Evolutionary conservation across 1,284 basidiomycete species (phyloP), one percentile per base, ranked within the genome.

Genomic region (Pseudozyma flocculosa): DNA sequence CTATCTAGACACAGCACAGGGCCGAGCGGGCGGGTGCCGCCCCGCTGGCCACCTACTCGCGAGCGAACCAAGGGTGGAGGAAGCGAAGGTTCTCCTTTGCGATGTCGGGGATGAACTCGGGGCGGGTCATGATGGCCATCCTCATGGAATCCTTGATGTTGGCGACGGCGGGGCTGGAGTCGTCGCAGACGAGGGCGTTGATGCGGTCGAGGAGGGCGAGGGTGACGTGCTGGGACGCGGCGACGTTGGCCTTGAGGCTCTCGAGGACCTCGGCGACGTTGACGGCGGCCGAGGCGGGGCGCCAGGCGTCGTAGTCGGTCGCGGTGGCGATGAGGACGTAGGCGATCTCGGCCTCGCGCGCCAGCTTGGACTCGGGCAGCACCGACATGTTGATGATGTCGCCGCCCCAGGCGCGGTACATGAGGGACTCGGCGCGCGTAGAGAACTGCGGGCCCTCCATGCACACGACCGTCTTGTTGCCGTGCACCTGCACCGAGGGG

Each of bases 391-490:
- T 78, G 69, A 76, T 76, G 18, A 76, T 73, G 47, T 76, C 75
- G 21, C 67, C 94, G 14, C 92, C 93, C 87, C 89, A 92, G 49
- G 84, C 82, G 37, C 92, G 84, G 80, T 97, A 96, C 92, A 97
- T 94, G 70, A 85, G 75, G 72, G 89, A 92, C 83, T 98, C 94
- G 19, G 94, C 95, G 34, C 94, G 83, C 4, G 94, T 98, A 48
- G 90, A 81, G 80, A 89, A 94, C 80, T 91, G 88, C 23, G 90
- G 92, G 3, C 94, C 94, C 77, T 98, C 94, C 92, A 98, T 98
- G 78, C 91, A 94, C 39, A 98, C 87, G 49, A 95, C 86, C 11
- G 86, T 88, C 82, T 89, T 93, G 41, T 84, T 86, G 18, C 84
- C 85, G 78, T 93, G 90, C 22, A 75, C 67, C 18, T 61, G 59